Conservation (phyloP, 495 filamentous ascomycete genomes). For the Symbiotaphrina buchneri region DNA sequence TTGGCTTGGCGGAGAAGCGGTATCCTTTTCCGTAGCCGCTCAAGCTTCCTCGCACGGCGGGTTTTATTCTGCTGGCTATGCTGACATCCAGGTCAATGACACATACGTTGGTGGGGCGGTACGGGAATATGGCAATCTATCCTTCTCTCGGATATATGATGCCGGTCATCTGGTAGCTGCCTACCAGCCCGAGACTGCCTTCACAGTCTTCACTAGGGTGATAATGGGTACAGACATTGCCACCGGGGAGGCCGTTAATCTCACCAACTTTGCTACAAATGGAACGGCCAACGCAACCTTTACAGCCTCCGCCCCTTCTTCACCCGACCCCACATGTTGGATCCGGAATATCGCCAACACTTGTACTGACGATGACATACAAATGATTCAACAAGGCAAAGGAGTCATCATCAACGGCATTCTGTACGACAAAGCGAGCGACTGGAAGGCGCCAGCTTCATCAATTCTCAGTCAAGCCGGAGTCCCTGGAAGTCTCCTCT, state of each 20-base stretch:
- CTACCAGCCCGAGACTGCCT: conserved; percentile 19
- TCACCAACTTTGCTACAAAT: conserved; percentile 24
- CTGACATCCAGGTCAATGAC: conserved; percentile 25
- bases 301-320: conserved; percentile 17
- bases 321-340: conserved; percentile 29
- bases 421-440: conserved; percentile 22
- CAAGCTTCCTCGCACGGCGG: conserved; percentile 9
- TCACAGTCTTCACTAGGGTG: conserved; percentile 15
- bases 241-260: conserved; percentile 23
- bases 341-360: conserved; percentile 23
- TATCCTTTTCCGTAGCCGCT: conserved; percentile 15
- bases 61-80: conserved; percentile 26
- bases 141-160: conserved; percentile 17
- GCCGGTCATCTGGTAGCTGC: conserved; percentile 16
- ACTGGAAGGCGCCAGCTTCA: conserved; percentile 16
- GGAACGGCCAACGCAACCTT: conserved; percentile 26
- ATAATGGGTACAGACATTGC: conserved; percentile 13
- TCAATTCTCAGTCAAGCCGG: conserved; percentile 7
- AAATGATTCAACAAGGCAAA: conserved; percentile 18
- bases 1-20: conserved; percentile 26
- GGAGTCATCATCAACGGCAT: conserved; percentile 23
- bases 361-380: conserved; percentile 24
- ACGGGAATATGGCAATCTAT: conserved; percentile 17
- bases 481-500: not conserved
- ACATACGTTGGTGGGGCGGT: conserved; percentile 23